Conservation (phyloP, 139 green algal genomes). For the Tetraselmis striata region DNA sequence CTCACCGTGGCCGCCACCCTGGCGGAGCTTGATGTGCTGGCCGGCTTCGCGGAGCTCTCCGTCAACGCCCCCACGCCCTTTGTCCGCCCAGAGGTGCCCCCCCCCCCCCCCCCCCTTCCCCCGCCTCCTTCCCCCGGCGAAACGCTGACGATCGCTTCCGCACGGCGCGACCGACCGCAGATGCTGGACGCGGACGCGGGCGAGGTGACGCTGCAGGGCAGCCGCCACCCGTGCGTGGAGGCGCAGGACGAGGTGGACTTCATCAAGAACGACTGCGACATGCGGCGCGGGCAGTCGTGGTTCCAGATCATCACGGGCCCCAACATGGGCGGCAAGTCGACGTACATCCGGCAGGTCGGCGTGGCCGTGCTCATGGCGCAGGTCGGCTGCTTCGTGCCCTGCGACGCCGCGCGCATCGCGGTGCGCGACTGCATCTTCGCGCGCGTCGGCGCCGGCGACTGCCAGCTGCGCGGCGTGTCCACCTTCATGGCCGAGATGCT, state of each 20-base stretch:
- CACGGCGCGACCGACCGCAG: constrained; percentile 12
- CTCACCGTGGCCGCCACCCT: constrained; percentile 59
- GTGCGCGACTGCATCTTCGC: constrained; percentile 92
- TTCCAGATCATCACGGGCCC: constrained; percentile 97
- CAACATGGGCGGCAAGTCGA: constrained; percentile 99
- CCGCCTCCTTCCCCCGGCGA: not conserved
- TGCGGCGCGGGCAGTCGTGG: constrained; percentile 67
- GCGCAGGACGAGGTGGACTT: constrained; percentile 82
- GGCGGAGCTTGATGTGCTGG: constrained; percentile 86
- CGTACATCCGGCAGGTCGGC: constrained; percentile 90
- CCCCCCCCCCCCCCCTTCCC: not conserved
- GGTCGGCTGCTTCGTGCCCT: constrained; percentile 91
- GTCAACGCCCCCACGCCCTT: constrained; percentile 68
- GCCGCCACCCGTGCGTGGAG: constrained; percentile 90
- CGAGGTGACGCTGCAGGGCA: constrained; percentile 46
- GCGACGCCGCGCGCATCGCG: constrained; percentile 64
- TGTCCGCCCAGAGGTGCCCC: constrained; percentile 39
- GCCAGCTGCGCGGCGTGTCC: constrained; percentile 83
- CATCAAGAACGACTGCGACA: constrained; percentile 73
- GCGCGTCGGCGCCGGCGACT: constrained; percentile 92
- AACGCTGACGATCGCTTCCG: too few relatives aligned
- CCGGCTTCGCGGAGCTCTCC: constrained; percentile 84
- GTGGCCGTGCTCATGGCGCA: constrained; percentile 85
- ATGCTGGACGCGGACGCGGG: constrained; percentile 33
- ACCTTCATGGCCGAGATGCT: constrained; percentile 99